Base-by-base conservation (phyloP, 805 yeast genomes). In the Danielozyma ontarioensis region DNA sequence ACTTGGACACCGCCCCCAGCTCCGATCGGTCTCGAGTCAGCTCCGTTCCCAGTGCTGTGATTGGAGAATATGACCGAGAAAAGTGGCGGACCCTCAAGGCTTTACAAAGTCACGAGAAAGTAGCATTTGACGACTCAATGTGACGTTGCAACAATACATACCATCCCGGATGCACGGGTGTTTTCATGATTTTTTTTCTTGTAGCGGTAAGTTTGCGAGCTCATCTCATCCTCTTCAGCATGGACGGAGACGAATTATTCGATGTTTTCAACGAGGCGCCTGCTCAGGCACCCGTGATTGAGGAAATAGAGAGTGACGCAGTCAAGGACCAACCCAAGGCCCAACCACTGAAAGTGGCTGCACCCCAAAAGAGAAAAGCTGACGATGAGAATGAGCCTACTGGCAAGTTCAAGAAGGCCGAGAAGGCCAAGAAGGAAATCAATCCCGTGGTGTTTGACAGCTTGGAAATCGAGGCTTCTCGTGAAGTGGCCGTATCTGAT, bases 381-480 rank as follows among this genome's bases (percentile, higher is more conserved):
- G 29, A 25, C 6, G 22, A 19, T 19, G n/a, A n/a, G 8, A 18
- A 22, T n/a, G 32, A 27, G 13, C 24, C 19, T 6, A 5, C 28
- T 6, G 25, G 17, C 3, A 23, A 18, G 5, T 16, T 17, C 2
- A 25, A 33, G n/a, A 28, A 33, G 13, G 25, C 32, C 22, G 21
- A 40, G 21, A 18, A 29, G 37, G 23, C 40, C 31, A 13, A 6
- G 12, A 22, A 14, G 12, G 72, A 67, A 6, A 70, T 75, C 13
- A 70, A 71, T 22, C 88, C 95, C 0, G 78, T 86, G 25, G 95
- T 87, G 16, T 83, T 90, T 1, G 96, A 88, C 58, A 70, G 85
- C 4, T 76, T 88, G 32, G 96, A 87, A 53, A 83, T 84, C 40
- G 96, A 87, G 58, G 93, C 96, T 0, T 80, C 86, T 3, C 70